Evolutionary conservation across 805 yeast species (phyloP).

Genomic region (Schwanniomyces vanrijiae): DNA sequence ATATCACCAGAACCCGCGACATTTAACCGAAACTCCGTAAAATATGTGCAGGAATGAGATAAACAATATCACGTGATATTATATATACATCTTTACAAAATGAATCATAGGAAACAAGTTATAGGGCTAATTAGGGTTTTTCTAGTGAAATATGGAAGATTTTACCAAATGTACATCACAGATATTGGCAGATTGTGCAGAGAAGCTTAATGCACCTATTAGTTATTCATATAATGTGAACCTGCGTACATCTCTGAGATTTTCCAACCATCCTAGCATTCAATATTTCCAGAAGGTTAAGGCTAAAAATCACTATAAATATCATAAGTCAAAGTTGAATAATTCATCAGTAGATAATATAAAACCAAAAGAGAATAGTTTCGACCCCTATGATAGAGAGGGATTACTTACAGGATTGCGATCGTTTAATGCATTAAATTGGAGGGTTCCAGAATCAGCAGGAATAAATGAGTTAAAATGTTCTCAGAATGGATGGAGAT

Average conservation of each 20-base stretch:
- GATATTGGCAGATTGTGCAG: slow-evolving; percentile 24
- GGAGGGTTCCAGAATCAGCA: slow-evolving; percentile 34
- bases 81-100: neutral
- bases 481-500: slow-evolving; percentile 55
- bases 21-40: too few species aligned
- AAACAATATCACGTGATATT: neutral
- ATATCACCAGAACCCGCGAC: too few species aligned
- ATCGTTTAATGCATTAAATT: slow-evolving; percentile 46
- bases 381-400: slow-evolving; percentile 39
- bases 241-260: neutral
- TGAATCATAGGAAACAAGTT: slow-evolving; percentile 14
- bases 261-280: slow-evolving; percentile 34
- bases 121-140: slow-evolving; percentile 6
- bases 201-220: slow-evolving; percentile 17
- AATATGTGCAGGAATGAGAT: neutral
- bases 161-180: slow-evolving; percentile 2
- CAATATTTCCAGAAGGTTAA: slow-evolving; percentile 38
- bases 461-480: slow-evolving; percentile 47
- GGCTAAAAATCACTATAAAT: slow-evolving; percentile 34
- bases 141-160: neutral
- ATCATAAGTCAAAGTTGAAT: slow-evolving; percentile 29
- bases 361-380: slow-evolving; percentile 16
- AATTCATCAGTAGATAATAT: slow-evolving; percentile 12
- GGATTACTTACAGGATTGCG: slow-evolving; percentile 39
- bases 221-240: slow-evolving; percentile 7